Evolutionary conservation across 169 alveolate genomes (phyloP), one percentile per base, ranked within the genome.

Genomic region (Plasmodium falciparum): DNA sequence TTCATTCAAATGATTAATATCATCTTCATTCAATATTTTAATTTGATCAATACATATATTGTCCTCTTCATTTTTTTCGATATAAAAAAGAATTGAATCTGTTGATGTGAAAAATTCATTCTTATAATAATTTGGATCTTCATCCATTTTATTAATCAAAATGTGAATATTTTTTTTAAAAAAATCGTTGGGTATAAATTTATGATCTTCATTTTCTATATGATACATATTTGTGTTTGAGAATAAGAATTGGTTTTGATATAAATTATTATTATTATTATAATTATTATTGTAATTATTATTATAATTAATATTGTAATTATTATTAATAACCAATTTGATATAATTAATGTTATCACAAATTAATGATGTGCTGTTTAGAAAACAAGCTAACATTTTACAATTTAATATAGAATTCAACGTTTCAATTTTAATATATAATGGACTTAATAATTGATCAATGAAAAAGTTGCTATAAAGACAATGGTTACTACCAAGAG

Each of bases 361-460:
- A n/a, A 78, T 73, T 59, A 83, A 70, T 11, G 85, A 83, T 2
- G 91, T 54, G 59, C 62, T 56, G 24, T 83, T 83, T 50, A 83
- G 45, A 83, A 33, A 69, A 6, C 83, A 69, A 4, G 91, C 66
- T 33, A 20, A 33, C 20, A 83, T 17, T 11, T 67, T 58, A 49
- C 91, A 83, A 39, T 63, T 69, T 20, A 83, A 70, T 39, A 83
- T 62, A 0, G 91, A 69, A 20, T 83, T 39, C 29, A 83, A 29
- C 1, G 76, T 83, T 83, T 83, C 70, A 69, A 83, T 69, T 58
- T 67, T 83, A 69, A 83, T 56, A 61, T 83, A 83, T 39, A 83
- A 61, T 8, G 91, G 85, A 39, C 67, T 29, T 39, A 83, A 11
- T n/a, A 83, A 65, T 63, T 83, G 91, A 69, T 83, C 6, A 24